These are phyloP conservation scores for Trichaptum fuscoviolaceum DNA, from an alignment of 768 basidiomycete species.

Conservation along the genomic window DNA sequence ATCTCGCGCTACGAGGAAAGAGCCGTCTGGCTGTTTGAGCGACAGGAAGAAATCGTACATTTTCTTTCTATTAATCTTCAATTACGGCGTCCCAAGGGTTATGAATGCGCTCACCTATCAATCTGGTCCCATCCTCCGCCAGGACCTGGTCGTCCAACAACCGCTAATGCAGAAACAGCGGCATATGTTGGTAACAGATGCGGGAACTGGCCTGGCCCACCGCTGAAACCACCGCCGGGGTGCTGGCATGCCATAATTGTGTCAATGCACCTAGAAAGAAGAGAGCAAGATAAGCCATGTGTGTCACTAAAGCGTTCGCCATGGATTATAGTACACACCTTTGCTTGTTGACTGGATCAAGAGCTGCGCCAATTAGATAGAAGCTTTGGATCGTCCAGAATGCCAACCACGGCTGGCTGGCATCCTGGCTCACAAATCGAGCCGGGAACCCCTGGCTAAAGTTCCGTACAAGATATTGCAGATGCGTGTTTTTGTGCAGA, in stretches of 20 bases:
- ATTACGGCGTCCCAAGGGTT: not conserved
- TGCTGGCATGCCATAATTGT: conserved; percentile 82
- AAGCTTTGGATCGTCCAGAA: conserved; percentile 92
- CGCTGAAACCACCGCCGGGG: conserved; percentile 84
- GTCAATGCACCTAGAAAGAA: conserved; percentile 56
- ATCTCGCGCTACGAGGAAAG: conserved; percentile 81
- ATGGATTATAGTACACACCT: conserved; percentile 38
- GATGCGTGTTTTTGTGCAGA: conserved; percentile 60
- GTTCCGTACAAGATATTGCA: conserved; percentile 69
- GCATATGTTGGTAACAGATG: conserved; percentile 92
- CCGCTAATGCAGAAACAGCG: conserved; percentile 75
- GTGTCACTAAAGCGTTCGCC: too few species aligned
- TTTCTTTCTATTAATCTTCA: conserved; percentile 41
- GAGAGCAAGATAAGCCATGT: too few species aligned
- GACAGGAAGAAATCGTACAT: conserved; percentile 89
- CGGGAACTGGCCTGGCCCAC: conserved; percentile 83
- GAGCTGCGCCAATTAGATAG: conserved; percentile 65
- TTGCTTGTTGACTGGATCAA: conserved; percentile 76
- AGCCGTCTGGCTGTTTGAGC: conserved; percentile 88
- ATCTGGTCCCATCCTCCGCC: conserved; percentile 85
- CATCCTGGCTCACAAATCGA: conserved; percentile 81
- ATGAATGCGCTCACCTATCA: conserved; percentile 49
- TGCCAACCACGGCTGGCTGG: conserved; percentile 91
- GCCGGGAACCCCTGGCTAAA: conserved; percentile 76
- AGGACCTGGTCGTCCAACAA: conserved; percentile 68